Percentiles rank a stretch among this genome's conserved stretches.
Conservation (phyloP, 768 basidiomycete species). For the Tricholoma matsutake region DNA sequence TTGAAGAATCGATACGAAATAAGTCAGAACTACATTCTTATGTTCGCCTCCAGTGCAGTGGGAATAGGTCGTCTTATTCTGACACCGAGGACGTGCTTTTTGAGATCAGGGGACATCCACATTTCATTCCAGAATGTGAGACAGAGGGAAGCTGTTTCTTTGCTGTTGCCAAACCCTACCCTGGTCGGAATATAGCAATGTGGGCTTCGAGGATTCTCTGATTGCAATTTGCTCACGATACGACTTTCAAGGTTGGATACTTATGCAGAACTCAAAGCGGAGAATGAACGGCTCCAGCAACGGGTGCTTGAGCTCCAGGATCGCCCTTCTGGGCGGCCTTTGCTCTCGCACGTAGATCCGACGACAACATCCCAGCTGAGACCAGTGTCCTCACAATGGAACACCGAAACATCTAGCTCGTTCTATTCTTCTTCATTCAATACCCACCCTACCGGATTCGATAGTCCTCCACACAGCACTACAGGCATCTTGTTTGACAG, state of each 20-base stretch:
- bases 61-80: constrained; percentile 17
- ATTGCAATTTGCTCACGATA: neutral
- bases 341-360: neutral
- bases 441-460: constrained; percentile 9
- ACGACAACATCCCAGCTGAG: neutral
- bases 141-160: constrained; percentile 61
- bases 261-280: constrained; percentile 80
- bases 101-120: constrained; percentile 67
- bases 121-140: constrained; percentile 38
- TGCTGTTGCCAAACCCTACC: constrained; percentile 72
- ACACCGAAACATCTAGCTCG: constrained; percentile 7
- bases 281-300: constrained; percentile 77
- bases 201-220: constrained; percentile 26
- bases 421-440: constrained; percentile 7
- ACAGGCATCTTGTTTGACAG: constrained; percentile 4
- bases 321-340: constrained; percentile 6
- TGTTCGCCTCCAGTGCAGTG: constrained; percentile 55
- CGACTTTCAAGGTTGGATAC: constrained; percentile 54
- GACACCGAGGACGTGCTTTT: constrained; percentile 52
- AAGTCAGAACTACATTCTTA: constrained; percentile 53
- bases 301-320: constrained; percentile 45
- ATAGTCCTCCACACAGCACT: constrained; percentile 2
- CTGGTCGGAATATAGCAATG: constrained; percentile 70
- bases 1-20: constrained; percentile 52
- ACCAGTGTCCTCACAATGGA: neutral